Evolutionary conservation across 225 moss, liverwort and hornwort genomes (phyloP), one percentile per base, ranked within the genome.

Genomic region (Lunularia cruciata): DNA sequence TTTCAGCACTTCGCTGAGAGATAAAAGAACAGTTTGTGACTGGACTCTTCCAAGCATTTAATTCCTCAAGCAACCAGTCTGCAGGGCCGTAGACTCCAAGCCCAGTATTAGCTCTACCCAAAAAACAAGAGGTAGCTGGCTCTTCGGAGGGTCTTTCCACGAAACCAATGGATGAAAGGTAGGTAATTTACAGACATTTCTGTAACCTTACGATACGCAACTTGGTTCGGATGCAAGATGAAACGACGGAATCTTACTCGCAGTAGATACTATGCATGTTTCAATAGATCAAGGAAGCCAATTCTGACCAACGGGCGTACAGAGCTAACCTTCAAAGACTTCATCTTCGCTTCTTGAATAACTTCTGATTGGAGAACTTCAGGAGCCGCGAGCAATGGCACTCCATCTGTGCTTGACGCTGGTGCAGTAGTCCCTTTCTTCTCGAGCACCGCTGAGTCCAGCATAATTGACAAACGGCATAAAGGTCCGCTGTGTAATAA

Each of bases 241-340:
- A 6, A 6, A 6, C 6, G 40, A 28, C 43, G 27, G n/a, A 56
- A 23, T 22, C 31, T 28, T 30, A 27, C 30, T 3, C 11, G 13
- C 6, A 60, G 34, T 22, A 25, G 6, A 60, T 8, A n/a, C 34
- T 60, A 13, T 1, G 43, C 18, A 35, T 20, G 25, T n/a, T 28
- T 12, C 22, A 34, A 47, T 38, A 22, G 43, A 0, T 39, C 52
- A 65, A 28, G 20, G 43, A n/a, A n/a, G n/a, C n/a, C n/a, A n/a
- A n/a, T n/a, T n/a, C n/a, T n/a, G n/a, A n/a, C n/a, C n/a, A n/a
- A n/a, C n/a, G n/a, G n/a, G n/a, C n/a, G n/a, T n/a, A 57, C 11
- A 57, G 20, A 60, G 56, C 35, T 15, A 16, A 95, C 94, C 94
- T 89, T 85, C 42, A 92, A 88, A 68, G 86, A 76, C 72, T 91